Percentiles rank a stretch among this genome's conserved stretches.
These are phyloP conservation scores for Onygenales sp. DNA, from an alignment of 2,329 filamentous ascomycete species.

Conservation along the genomic window DNA sequence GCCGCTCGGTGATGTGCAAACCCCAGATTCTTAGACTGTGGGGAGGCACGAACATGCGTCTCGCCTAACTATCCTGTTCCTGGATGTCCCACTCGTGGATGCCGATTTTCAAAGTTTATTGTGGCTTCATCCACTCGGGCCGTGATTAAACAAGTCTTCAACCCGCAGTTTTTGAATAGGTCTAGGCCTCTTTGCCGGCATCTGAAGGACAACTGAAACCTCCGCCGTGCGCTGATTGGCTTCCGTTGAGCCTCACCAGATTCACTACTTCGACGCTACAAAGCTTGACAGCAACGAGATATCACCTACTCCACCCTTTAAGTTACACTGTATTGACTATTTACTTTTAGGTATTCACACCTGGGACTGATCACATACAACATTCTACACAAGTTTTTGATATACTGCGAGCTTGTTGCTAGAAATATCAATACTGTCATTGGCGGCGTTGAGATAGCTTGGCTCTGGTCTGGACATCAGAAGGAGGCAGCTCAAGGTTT, in stretches of 20 bases:
- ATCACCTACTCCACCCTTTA: neutral
- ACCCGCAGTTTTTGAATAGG: neutral
- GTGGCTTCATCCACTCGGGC: neutral
- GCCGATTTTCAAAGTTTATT: neutral
- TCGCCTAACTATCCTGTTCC: conserved; percentile 9
- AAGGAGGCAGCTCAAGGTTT: neutral
- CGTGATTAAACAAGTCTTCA: neutral
- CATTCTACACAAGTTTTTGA: no score
- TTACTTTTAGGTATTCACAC: neutral
- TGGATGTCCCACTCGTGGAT: neutral
- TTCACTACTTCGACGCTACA: neutral
- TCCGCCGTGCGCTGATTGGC: neutral
- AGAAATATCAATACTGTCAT: no score
- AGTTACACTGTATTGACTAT: neutral
- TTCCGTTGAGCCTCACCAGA: neutral
- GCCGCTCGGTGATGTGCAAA: neutral
- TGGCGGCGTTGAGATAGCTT: no score
- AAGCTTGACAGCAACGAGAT: neutral
- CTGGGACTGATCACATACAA: no score
- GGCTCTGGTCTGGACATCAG: no score
- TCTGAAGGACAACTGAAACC: neutral
- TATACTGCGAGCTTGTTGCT: no score
- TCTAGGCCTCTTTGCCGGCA: neutral
- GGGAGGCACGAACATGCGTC: neutral
- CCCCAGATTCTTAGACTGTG: neutral